Conservation (phyloP, 2,329 filamentous ascomycete genomes). For the Trichoderma aggressivum region DNA sequence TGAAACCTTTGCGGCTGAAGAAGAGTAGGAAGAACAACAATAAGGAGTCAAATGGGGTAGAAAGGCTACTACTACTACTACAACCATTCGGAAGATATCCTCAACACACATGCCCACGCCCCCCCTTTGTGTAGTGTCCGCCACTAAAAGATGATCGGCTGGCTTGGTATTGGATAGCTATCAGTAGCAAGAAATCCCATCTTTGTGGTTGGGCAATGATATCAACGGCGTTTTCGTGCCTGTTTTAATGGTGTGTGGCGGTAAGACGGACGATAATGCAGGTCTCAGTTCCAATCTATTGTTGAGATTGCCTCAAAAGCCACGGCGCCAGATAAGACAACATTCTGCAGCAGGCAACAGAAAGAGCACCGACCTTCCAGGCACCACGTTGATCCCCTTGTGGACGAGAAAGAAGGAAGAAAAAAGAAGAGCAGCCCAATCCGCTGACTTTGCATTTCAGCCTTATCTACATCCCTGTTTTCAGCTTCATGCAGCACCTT, state of each 20-base stretch:
- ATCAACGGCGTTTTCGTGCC: not conserved
- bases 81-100: conserved; percentile 10
- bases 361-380: not conserved
- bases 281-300: not conserved
- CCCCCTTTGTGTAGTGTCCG: not conserved
- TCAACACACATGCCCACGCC: not conserved
- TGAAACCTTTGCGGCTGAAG: not conserved
- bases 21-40: not conserved
- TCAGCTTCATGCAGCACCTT: conserved; percentile 6
- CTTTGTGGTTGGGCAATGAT: not conserved
- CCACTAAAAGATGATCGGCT: not conserved
- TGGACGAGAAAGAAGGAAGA: not conserved
- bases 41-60: not conserved
- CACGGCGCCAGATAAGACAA: not conserved
- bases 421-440: not conserved
- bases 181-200: not conserved
- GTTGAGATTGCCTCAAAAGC: not conserved
- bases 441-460: conserved; percentile 8
- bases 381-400: not conserved
- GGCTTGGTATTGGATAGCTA: not conserved
- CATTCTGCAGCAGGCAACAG: not conserved
- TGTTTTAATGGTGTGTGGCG: not conserved
- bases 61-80: not conserved
- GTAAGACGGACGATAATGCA: conserved; percentile 1
- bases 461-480: conserved; percentile 17